Conservation (phyloP, 257 asterid genomes). For the Solanum lycopersicoides region DNA sequence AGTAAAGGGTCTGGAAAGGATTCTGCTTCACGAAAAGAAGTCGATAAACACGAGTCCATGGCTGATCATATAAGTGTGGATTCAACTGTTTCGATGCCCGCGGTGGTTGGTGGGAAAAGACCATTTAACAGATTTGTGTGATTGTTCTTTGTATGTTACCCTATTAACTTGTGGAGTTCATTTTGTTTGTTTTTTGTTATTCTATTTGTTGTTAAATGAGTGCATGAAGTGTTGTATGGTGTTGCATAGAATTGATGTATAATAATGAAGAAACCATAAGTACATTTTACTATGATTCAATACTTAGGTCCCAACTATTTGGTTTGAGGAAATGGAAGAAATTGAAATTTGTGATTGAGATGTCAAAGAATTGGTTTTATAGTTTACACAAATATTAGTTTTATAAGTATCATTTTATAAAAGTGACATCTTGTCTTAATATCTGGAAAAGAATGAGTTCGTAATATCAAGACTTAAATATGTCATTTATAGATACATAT, state of each 20-base stretch:
- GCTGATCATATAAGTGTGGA: constrained; percentile 48
- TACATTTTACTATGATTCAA: background rate
- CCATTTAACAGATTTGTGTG: constrained; percentile 95
- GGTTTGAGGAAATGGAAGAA: background rate
- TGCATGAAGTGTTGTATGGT: constrained; percentile 19
- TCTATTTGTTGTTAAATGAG: background rate
- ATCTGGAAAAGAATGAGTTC: too few relatives aligned
- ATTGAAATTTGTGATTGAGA: background rate
- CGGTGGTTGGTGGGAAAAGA: constrained; percentile 60
- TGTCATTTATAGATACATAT: too few relatives aligned
- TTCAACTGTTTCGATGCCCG: constrained; percentile 78
- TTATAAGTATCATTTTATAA: background rate
- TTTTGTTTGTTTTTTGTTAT: constrained; percentile 1
- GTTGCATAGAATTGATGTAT: constrained; percentile 17
- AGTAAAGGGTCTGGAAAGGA: constrained; percentile 56
- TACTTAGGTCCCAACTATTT: background rate
- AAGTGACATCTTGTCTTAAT: too few relatives aligned
- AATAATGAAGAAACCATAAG: constrained; percentile 13
- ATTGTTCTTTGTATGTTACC: constrained; percentile 13
- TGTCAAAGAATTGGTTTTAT: background rate
- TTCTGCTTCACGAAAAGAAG: constrained; percentile 28
- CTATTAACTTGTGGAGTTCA: background rate
- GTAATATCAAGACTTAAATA: too few relatives aligned
- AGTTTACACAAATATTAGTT: background rate
- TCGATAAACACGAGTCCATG: constrained; percentile 39